These are phyloP conservation scores for Eimeria maxima DNA, from an alignment of 169 alveolate species.

Conservation along the genomic window DNA sequence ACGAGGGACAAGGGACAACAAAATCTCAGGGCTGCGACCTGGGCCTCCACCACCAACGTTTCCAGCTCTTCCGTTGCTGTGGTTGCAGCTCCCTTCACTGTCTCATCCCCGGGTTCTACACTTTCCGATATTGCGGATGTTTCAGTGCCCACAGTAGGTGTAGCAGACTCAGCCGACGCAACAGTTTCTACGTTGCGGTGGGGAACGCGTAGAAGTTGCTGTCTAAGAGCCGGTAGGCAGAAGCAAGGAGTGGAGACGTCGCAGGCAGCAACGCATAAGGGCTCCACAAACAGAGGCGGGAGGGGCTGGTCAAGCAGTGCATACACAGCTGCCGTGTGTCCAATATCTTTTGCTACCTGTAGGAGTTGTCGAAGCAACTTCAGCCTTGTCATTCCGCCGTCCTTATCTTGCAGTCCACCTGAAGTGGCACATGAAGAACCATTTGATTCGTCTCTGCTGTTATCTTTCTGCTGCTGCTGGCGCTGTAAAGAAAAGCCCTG, in stretches of 20 bases:
- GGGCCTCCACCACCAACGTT: constrained; percentile 28
- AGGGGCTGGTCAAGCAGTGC: constrained; percentile 78
- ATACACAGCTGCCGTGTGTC: constrained; percentile 76
- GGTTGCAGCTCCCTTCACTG: not conserved
- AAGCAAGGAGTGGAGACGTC: constrained; percentile 67
- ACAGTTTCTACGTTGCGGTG: not conserved
- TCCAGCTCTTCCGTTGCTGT: not conserved
- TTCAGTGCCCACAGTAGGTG: not conserved
- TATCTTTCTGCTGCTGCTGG: constrained; percentile 37
- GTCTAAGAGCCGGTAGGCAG: constrained; percentile 58
- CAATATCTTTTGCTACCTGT: constrained; percentile 60
- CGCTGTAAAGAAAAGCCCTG: constrained; percentile 52
- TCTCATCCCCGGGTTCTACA: not conserved
- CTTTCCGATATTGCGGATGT: constrained; percentile 6
- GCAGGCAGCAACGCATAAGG: constrained; percentile 67
- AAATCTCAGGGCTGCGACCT: constrained; percentile 44
- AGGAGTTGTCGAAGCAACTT: constrained; percentile 78
- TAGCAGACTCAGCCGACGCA: not conserved
- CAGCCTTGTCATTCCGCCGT: constrained; percentile 46
- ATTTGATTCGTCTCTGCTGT: not conserved
- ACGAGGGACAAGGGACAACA: constrained; percentile 60
- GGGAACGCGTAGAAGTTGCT: constrained; percentile 2
- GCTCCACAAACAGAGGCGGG: constrained; percentile 72
- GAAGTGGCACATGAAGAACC: not conserved
- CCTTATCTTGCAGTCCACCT: constrained; percentile 47